Evolutionary conservation across 192 early-diverging fungal species (phyloP).

Genomic region (Umbelopsis ramanniana): DNA sequence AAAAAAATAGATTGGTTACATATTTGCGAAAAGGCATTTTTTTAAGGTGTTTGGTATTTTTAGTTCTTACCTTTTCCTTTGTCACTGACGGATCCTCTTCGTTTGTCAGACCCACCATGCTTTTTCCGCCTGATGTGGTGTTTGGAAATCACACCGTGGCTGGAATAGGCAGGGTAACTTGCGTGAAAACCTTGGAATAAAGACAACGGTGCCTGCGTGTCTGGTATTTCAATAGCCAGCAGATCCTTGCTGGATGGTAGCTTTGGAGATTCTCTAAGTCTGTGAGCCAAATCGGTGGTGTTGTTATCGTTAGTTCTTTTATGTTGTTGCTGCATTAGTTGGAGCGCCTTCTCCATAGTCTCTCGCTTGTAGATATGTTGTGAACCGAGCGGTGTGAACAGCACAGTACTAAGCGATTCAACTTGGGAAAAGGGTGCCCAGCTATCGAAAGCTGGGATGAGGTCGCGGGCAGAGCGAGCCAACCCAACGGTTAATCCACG

Average conservation of each 20-base stretch:
- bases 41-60: too few species aligned
- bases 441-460: slow-evolving; percentile 28
- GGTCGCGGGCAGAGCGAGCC: slow-evolving; percentile 38
- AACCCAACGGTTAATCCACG: slow-evolving; percentile 23
- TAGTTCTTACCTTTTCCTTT: slow-evolving; percentile 11
- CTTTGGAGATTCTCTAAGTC: neutral
- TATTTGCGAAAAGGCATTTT: too few species aligned
- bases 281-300: slow-evolving; percentile 6
- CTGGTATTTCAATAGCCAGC: slow-evolving; percentile 55
- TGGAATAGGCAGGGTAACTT: slow-evolving; percentile 54
- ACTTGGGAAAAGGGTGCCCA: slow-evolving; percentile 32
- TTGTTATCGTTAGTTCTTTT: slow-evolving; percentile 4
- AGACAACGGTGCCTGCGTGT: slow-evolving; percentile 53
- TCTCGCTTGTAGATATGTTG: slow-evolving; percentile 57
- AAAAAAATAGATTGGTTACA: neutral
- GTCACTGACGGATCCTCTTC: slow-evolving; percentile 1
- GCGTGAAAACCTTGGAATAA: slow-evolving; percentile 60
- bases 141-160: slow-evolving; percentile 30
- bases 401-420: slow-evolving; percentile 45
- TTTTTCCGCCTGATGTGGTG: slow-evolving; percentile 36
- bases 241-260: slow-evolving; percentile 42
- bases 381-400: slow-evolving; percentile 58
- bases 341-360: slow-evolving; percentile 54
- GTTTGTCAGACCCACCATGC: neutral
- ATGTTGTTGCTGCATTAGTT: slow-evolving; percentile 52